These are phyloP conservation scores for Ligustrum vulgare DNA, from an alignment of 257 asterid genomes.

Conservation along the genomic window DNA sequence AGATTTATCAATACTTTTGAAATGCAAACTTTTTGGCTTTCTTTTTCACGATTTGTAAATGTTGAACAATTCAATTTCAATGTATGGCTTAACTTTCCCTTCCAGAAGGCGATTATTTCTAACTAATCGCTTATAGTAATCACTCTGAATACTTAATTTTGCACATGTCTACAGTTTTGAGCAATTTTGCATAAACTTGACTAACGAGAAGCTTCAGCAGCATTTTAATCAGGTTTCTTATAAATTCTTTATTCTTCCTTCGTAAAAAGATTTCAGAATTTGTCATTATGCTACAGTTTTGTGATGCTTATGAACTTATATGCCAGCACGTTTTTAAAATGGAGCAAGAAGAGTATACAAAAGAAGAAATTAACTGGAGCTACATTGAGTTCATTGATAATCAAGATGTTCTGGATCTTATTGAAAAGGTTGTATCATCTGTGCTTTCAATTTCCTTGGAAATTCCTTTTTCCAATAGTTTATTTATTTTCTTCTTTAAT, in stretches of 20 bases:
- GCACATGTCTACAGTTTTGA: slow-evolving; percentile 51
- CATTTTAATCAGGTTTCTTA: slow-evolving; percentile 78
- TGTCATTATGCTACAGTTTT: slow-evolving; percentile 13
- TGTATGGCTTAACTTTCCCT: background rate
- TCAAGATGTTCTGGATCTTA: slow-evolving; percentile 88
- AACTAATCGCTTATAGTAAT: slow-evolving; percentile 1
- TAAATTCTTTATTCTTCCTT: slow-evolving; percentile 9
- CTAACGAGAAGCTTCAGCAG: slow-evolving; percentile 67
- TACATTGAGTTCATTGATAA: slow-evolving; percentile 98
- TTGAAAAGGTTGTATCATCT: slow-evolving; percentile 69
- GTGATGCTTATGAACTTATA: slow-evolving; percentile 26
- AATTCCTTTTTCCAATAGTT: background rate
- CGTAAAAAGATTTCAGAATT: slow-evolving; percentile 10
- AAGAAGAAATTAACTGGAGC: slow-evolving; percentile 99
- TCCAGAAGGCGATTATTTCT: slow-evolving; percentile 11
- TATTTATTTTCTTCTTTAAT: background rate
- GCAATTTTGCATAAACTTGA: slow-evolving; percentile 60
- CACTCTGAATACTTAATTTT: slow-evolving; percentile 12
- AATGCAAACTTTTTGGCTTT: background rate
- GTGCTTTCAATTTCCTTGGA: slow-evolving; percentile 6
- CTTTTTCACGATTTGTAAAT: background rate
- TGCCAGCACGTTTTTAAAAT: slow-evolving; percentile 96
- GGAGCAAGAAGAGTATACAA: slow-evolving; percentile 99
- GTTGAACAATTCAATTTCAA: background rate
- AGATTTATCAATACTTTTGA: background rate